These are phyloP conservation scores for Phlebiopsis flavidoalba DNA, from an alignment of 768 basidiomycete species.

Conservation along the genomic window DNA sequence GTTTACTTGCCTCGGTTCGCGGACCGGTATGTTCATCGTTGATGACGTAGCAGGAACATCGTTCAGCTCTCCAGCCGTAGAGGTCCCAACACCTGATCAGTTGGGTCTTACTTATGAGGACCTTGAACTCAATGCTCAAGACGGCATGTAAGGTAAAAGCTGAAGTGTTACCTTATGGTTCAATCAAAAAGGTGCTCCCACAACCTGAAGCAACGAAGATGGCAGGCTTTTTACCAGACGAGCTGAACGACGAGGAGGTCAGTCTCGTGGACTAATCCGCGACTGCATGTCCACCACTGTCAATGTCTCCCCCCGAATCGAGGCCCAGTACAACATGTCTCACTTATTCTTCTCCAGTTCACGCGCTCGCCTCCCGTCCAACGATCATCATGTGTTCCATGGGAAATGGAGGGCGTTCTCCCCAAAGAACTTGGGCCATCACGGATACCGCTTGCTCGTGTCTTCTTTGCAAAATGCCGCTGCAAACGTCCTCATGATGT, in stretches of 20 bases:
- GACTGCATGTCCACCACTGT: background rate
- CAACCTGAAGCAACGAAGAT: conserved; percentile 15
- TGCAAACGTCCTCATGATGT: conserved; percentile 95
- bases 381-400: conserved; percentile 93
- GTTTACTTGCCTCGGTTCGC: conserved; percentile 75
- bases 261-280: conserved; percentile 15
- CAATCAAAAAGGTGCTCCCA: conserved; percentile 50
- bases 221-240: conserved; percentile 22
- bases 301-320: background rate
- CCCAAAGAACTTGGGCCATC: conserved; percentile 84
- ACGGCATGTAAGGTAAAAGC: conserved; percentile 59
- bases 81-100: conserved; percentile 66
- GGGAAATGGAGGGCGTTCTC: conserved; percentile 90
- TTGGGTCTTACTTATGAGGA: conserved; percentile 74
- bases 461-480: conserved; percentile 79
- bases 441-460: conserved; percentile 81
- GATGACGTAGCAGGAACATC: background rate
- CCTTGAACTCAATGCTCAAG: conserved; percentile 65
- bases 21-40: conserved; percentile 48
- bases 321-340: background rate
- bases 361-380: conserved; percentile 56
- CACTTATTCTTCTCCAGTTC: conserved; percentile 26
- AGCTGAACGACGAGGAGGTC: conserved; percentile 55
- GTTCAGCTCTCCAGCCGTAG: conserved; percentile 29
- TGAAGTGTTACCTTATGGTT: conserved; percentile 74